Conservation (phyloP, 1,139 yeast species). For the Debaryomycetaceae sp. region DNA sequence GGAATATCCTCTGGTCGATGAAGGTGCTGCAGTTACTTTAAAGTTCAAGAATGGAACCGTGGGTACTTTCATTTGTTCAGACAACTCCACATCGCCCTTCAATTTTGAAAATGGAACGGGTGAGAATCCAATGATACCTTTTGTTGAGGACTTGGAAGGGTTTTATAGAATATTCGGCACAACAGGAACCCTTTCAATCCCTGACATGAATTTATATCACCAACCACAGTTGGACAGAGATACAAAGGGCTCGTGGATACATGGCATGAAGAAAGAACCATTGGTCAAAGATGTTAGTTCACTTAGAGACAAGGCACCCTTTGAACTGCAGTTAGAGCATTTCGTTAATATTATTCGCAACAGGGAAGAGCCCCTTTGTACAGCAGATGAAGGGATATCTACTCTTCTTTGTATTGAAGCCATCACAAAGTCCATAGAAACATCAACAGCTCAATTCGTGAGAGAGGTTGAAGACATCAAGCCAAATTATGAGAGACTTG, state of each 20-base stretch:
- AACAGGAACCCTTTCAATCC: slow-evolving; percentile 35
- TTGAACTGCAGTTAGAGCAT: slow-evolving; percentile 39
- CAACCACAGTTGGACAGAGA: slow-evolving; percentile 12
- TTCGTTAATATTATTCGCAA: slow-evolving; percentile 34
- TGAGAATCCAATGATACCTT: slow-evolving; percentile 38
- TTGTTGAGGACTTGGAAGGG: slow-evolving; percentile 25
- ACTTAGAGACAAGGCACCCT: slow-evolving; percentile 22
- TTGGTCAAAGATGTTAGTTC: slow-evolving; percentile 8
- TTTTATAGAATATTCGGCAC: slow-evolving; percentile 37
- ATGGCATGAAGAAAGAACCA: slow-evolving; percentile 22
- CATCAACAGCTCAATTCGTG: slow-evolving; percentile 34
- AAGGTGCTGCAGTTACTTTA: slow-evolving; percentile 37
- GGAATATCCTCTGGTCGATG: slow-evolving; percentile 31
- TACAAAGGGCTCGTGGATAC: slow-evolving; percentile 27
- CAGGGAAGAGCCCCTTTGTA: slow-evolving; percentile 27
- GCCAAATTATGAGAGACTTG: slow-evolving; percentile 19
- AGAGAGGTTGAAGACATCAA: slow-evolving; percentile 21
- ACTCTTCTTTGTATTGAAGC: slow-evolving; percentile 35
- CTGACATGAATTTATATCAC: slow-evolving; percentile 34
- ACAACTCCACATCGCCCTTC: slow-evolving; percentile 37
- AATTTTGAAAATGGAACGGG: slow-evolving; percentile 41
- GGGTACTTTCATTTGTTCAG: slow-evolving; percentile 40
- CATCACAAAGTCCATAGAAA: slow-evolving; percentile 31
- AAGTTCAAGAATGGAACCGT: slow-evolving; percentile 30
- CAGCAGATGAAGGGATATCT: slow-evolving; percentile 37